Conservation (phyloP, 306 rosid genomes). For the Chamaecrista fasciculata region DNA sequence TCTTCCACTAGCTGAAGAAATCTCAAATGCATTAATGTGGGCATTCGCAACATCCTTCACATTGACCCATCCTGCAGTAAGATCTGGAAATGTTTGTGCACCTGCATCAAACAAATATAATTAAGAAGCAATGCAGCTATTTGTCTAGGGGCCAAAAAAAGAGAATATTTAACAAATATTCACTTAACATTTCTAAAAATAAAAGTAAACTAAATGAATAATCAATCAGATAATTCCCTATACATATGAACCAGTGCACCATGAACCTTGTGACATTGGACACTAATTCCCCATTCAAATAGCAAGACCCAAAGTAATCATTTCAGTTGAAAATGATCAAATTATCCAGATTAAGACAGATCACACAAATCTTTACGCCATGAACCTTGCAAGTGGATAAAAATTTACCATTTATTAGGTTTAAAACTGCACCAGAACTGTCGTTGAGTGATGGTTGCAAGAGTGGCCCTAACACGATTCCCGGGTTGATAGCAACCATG, state of each 20-base stretch:
- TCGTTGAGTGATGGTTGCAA: slow-evolving; percentile 73
- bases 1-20: slow-evolving; percentile 80
- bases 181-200: not conserved
- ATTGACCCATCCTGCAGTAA: slow-evolving; percentile 54
- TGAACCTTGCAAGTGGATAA: not conserved
- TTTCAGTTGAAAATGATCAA: not conserved
- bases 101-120: slow-evolving; percentile 48
- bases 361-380: not conserved
- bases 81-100: slow-evolving; percentile 48
- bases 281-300: not conserved
- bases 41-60: slow-evolving; percentile 84
- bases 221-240: not conserved
- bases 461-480: slow-evolving; percentile 76
- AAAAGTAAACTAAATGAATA: not conserved
- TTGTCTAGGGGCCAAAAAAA: not conserved
- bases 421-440: slow-evolving; percentile 51
- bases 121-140: not conserved
- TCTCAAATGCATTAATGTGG: slow-evolving; percentile 77
- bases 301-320: not conserved
- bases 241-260: too few species aligned
- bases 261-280: not conserved
- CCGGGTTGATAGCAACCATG: slow-evolving; percentile 67
- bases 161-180: not conserved
- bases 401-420: slow-evolving; percentile 57
- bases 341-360: not conserved